Evolutionary conservation across 306 rosid genomes (phyloP).

Genomic region (Urtica urens): DNA sequence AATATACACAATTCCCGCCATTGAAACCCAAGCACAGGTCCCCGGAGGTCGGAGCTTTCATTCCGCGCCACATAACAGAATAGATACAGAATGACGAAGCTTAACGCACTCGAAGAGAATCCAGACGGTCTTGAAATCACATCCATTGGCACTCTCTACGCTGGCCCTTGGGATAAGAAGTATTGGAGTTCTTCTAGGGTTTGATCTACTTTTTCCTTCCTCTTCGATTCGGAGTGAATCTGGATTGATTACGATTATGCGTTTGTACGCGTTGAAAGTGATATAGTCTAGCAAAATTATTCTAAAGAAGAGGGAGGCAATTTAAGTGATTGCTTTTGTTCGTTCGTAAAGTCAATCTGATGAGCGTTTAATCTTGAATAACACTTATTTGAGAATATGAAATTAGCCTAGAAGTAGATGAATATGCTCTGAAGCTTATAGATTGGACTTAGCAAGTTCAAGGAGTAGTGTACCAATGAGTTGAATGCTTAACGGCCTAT

Average conservation of each 20-base stretch:
- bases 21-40: background rate
- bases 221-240: too few relatives aligned
- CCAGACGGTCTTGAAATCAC: conserved; percentile 57
- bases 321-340: too few relatives aligned
- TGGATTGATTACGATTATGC: background rate
- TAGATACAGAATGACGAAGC: conserved; percentile 22
- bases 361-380: too few relatives aligned
- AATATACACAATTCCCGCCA: conserved; percentile 25
- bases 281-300: too few relatives aligned
- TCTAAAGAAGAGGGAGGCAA: too few relatives aligned
- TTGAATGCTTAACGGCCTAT: background rate
- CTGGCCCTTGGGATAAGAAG: conserved; percentile 77
- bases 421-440: too few relatives aligned
- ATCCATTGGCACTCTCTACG: conserved; percentile 67
- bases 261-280: too few relatives aligned
- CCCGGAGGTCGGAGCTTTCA: background rate
- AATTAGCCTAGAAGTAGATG: too few relatives aligned
- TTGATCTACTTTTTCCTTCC: conserved; percentile 10
- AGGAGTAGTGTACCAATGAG: too few relatives aligned
- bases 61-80: background rate
- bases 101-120: conserved; percentile 18
- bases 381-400: too few relatives aligned
- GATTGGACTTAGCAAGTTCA: too few relatives aligned
- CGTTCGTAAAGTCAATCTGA: too few relatives aligned
- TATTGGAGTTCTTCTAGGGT: conserved; percentile 96